These are phyloP conservation scores for Cymodocea nodosa DNA, from an alignment of 116 monocot species.

Conservation along the genomic window DNA sequence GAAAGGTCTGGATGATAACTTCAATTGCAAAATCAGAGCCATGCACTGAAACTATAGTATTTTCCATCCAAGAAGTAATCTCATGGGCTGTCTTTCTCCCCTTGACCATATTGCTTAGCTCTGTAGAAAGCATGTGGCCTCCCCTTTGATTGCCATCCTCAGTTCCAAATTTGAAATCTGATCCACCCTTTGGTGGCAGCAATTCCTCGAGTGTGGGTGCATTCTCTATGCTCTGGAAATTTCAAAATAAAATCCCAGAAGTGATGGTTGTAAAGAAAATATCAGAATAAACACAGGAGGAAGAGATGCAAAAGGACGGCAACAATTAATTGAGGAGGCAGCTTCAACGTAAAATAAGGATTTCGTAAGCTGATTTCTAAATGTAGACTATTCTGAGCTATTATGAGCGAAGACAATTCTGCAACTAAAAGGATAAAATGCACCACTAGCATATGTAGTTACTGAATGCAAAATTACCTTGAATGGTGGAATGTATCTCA, in stretches of 20 bases:
- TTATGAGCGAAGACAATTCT: no score
- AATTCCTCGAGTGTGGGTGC: conserved; percentile 61
- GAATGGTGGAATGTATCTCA: no score
- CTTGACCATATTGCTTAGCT: conserved; percentile 54
- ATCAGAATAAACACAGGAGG: not conserved
- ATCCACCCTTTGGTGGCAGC: conserved; percentile 69
- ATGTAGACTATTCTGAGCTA: no score
- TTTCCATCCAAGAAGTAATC: conserved; percentile 65
- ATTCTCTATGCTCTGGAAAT: conserved; percentile 66
- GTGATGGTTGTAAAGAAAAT: not conserved
- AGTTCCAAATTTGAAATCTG: conserved; percentile 48
- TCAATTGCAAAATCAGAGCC: conserved; percentile 49
- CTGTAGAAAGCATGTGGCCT: conserved; percentile 42
- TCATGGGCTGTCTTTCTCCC: conserved; percentile 52
- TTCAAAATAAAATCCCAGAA: not conserved
- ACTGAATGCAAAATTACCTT: no score
- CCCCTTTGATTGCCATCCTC: conserved; percentile 29
- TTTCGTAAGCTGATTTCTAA: no score
- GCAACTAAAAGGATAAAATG: no score
- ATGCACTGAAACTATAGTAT: conserved; percentile 48
- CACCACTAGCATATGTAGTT: no score
- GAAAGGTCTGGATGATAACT: conserved; percentile 73
- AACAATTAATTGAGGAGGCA: no score
- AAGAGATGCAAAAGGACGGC: no score
- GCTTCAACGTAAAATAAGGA: no score